phyloP scores from a whole-genome alignment of 352 stramenopile genomes.

The Phytophthora sp. region DNA sequence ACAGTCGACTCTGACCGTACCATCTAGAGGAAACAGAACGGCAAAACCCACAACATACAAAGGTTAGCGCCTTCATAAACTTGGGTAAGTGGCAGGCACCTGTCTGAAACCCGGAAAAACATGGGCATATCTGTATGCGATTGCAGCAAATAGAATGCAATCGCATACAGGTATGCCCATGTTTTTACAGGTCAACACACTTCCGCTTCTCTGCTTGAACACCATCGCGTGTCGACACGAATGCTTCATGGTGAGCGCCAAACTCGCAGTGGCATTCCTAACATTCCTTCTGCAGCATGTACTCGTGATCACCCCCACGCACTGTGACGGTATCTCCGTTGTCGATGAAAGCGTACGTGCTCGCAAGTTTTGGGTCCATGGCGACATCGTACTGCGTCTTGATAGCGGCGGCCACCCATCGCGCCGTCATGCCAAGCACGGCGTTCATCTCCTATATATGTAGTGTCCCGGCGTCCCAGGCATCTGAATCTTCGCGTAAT shows the following conservation, averaged over 20 bases:
- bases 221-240: conserved; percentile 14
- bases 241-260: conserved; percentile 2
- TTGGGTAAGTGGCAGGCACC: background rate
- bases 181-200: too few relatives aligned
- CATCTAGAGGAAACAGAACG: background rate
- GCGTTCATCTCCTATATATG: background rate
- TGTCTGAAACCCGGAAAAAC: background rate
- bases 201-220: conserved; percentile 7
- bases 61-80: background rate
- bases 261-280: conserved; percentile 7
- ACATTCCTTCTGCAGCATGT: conserved; percentile 8
- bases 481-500: background rate
- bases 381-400: conserved; percentile 6
- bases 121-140: background rate
- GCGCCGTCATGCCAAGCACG: conserved; percentile 2
- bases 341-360: background rate
- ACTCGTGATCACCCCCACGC: background rate
- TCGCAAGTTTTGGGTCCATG: background rate
- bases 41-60: background rate
- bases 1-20: background rate
- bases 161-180: too few relatives aligned
- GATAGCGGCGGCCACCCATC: background rate
- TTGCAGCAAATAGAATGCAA: conserved; percentile 11
- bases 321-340: background rate
- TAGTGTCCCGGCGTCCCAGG: background rate